Evolutionary conservation across 371 early-diverging fungal species (phyloP).

Genomic region (Rhizopus arrhizus): DNA sequence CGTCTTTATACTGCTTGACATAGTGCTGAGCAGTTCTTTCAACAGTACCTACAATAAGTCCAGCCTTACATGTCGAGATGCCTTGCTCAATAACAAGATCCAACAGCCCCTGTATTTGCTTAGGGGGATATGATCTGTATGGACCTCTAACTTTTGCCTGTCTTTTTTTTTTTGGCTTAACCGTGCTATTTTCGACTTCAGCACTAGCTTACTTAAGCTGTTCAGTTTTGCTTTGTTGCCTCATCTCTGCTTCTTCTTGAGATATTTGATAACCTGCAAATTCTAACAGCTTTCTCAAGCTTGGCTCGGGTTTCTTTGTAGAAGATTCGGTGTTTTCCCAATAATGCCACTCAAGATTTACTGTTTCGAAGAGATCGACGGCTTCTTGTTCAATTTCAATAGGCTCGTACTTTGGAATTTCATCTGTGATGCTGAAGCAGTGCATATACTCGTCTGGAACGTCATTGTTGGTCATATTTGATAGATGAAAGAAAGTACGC

Average conservation of each 20-base stretch:
- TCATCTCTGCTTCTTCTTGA: background rate
- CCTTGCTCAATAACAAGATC: constrained; percentile 24
- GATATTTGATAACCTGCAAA: constrained; percentile 6
- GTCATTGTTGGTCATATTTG: too few relatives aligned
- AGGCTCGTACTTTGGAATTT: constrained; percentile 14
- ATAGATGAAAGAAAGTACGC: too few relatives aligned
- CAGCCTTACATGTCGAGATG: constrained; percentile 16
- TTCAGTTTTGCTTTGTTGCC: background rate
- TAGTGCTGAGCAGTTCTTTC: constrained; percentile 17
- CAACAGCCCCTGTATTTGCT: constrained; percentile 20
- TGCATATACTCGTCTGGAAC: constrained; percentile 8
- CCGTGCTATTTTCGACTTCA: too few relatives aligned
- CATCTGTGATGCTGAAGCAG: constrained; percentile 14
- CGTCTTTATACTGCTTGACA: constrained; percentile 12
- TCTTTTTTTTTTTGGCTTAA: background rate
- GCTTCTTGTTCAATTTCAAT: constrained; percentile 12
- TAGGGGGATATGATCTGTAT: constrained; percentile 8
- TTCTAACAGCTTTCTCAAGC: constrained; percentile 15
- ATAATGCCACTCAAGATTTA: constrained; percentile 17
- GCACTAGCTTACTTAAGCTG: too few relatives aligned
- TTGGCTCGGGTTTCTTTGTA: constrained; percentile 7
- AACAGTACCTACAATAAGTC: constrained; percentile 10
- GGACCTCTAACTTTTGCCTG: constrained; percentile 3
- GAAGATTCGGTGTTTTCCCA: constrained; percentile 11
- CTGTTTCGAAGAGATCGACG: constrained; percentile 8